A percentile compares a stretch with the other conserved stretches of the same genome.
Evolutionary conservation across 352 stramenopile genomes (phyloP).

Genomic region (Poterioochromonas sp.): DNA sequence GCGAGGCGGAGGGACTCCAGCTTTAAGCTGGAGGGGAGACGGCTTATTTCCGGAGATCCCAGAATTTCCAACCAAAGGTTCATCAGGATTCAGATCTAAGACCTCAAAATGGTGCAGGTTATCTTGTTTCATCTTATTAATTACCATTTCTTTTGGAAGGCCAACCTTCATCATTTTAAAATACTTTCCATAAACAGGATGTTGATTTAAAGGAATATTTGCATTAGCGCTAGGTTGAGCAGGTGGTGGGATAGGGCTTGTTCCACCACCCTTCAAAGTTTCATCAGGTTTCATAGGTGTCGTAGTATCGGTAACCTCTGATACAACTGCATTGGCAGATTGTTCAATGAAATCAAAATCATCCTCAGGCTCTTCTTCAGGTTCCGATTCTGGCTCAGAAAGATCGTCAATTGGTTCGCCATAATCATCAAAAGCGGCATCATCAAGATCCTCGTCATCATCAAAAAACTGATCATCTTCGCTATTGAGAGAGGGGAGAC

Average conservation of each 20-base stretch:
- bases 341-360: background rate
- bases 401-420: background rate
- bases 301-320: background rate
- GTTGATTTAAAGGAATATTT: background rate
- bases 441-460: background rate
- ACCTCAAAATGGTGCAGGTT: background rate
- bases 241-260: background rate
- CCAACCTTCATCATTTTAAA: conserved; percentile 18
- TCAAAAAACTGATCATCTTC: background rate
- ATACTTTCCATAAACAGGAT: background rate
- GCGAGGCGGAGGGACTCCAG: background rate
- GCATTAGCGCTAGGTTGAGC: background rate
- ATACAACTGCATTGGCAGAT: background rate
- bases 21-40: background rate
- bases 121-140: conserved; percentile 7
- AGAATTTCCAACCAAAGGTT: too few relatives aligned
- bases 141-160: background rate
- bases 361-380: background rate
- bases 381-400: background rate
- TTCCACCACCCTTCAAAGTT: background rate
- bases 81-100: background rate
- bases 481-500: background rate
- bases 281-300: background rate
- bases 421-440: background rate
- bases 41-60: background rate